Conservation (phyloP, 108 stramenopile genomes). For the Mediolabrus comicus region DNA sequence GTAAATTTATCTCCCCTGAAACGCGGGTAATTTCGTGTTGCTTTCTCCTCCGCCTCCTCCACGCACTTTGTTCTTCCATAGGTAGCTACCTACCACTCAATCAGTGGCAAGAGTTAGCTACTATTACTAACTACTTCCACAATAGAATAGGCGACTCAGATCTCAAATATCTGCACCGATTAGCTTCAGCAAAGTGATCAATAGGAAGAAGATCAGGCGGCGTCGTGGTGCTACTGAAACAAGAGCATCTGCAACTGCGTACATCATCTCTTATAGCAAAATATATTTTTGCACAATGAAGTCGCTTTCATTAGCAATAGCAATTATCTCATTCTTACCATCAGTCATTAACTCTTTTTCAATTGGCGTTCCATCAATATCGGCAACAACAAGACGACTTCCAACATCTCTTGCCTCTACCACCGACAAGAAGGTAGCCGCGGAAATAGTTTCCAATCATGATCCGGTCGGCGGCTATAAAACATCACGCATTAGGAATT, state of each 20-base stretch:
- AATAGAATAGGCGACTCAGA: no score
- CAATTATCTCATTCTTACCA: not conserved
- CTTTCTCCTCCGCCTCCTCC: not conserved
- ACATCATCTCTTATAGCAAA: not conserved
- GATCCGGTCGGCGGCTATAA: constrained; percentile 23
- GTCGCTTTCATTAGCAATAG: not conserved
- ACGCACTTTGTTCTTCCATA: not conserved
- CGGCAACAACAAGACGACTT: not conserved
- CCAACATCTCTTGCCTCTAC: not conserved
- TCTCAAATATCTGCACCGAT: no score
- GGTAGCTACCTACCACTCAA: no score
- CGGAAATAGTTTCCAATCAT: constrained; percentile 17
- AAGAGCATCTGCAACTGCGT: no score
- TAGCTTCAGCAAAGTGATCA: no score
- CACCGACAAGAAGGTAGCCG: not conserved
- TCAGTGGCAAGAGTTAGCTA: no score
- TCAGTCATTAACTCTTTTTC: not conserved
- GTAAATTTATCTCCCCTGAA: no score
- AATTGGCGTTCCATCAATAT: not conserved
- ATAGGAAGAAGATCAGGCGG: no score
- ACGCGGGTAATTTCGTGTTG: no score
- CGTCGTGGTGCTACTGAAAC: no score
- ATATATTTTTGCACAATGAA: not conserved
- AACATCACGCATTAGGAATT: constrained; percentile 91
- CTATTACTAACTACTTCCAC: no score